These are phyloP conservation scores for Echria macrotheca DNA, from an alignment of 495 filamentous ascomycete species.

Conservation along the genomic window DNA sequence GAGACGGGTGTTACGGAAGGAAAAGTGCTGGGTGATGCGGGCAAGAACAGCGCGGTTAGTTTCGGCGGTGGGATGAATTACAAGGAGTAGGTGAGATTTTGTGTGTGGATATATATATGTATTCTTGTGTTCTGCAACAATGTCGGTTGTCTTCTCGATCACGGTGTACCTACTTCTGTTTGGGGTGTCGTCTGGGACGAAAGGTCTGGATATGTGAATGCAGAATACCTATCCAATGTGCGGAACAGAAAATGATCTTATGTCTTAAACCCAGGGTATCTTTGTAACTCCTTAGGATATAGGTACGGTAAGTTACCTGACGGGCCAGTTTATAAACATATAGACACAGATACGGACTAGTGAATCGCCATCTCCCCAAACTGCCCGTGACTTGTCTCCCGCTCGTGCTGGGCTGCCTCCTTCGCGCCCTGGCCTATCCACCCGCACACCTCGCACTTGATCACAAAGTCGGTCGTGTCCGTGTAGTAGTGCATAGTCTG, in stretches of 20 bases:
- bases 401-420: slow-evolving; percentile 26
- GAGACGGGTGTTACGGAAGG: slow-evolving; percentile 48
- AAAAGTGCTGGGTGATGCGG: slow-evolving; percentile 31
- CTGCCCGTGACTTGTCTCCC: slow-evolving; percentile 27
- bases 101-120: not conserved
- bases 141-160: not conserved
- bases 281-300: no score
- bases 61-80: slow-evolving; percentile 50
- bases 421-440: slow-evolving; percentile 66
- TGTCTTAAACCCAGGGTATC: no score
- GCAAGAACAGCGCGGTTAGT: slow-evolving; percentile 41
- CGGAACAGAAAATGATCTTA: no score
- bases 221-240: no score
- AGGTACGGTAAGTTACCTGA: no score
- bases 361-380: slow-evolving; percentile 32
- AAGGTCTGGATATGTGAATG: no score
- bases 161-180: not conserved
- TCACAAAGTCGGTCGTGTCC: slow-evolving; percentile 75
- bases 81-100: slow-evolving; percentile 24
- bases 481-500: slow-evolving; percentile 81
- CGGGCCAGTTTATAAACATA: no score
- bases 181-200: no score
- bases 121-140: no score
- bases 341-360: no score
- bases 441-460: slow-evolving; percentile 72